Percentiles rank a stretch among this genome's conserved stretches.
Evolutionary conservation across 23 red algal species (phyloP).

Genomic region (Gracilaria vermiculophylla): DNA sequence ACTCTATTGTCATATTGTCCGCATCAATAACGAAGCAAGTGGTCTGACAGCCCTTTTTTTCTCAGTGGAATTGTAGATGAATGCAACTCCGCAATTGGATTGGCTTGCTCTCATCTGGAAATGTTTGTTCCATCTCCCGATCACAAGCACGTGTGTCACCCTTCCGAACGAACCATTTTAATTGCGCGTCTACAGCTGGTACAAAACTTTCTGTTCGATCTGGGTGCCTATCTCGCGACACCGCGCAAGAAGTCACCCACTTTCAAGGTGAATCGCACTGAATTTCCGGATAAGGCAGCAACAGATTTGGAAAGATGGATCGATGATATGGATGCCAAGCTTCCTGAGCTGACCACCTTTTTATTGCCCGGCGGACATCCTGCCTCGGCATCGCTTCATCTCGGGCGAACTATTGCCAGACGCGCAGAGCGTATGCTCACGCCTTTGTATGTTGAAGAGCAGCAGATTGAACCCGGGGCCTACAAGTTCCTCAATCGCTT

Average conservation of each 20-base stretch:
- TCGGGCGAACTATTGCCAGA: constrained; percentile 75
- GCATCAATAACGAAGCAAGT: not conserved
- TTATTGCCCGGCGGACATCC: constrained; percentile 81
- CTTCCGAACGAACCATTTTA: not conserved
- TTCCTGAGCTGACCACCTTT: constrained; percentile 80
- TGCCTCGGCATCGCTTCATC: constrained; percentile 70
- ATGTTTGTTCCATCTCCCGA: not conserved
- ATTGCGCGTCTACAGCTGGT: constrained; percentile 35
- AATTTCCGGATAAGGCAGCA: constrained; percentile 36
- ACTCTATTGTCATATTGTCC: not conserved
- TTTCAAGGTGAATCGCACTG: constrained; percentile 35
- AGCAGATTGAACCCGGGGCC: constrained; percentile 44
- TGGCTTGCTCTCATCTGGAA: constrained; percentile 52
- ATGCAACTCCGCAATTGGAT: constrained; percentile 75
- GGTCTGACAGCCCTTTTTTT: not conserved
- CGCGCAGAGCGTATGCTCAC: constrained; percentile 72
- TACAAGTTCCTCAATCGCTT: constrained; percentile 80
- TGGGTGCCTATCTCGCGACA: constrained; percentile 82
- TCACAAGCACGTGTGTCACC: not conserved
- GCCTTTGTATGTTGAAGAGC: constrained; percentile 25
- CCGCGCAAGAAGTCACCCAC: constrained; percentile 54
- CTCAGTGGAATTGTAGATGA: constrained; percentile 78
- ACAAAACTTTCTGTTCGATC: constrained; percentile 78
- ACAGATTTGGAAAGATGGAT: constrained; percentile 79
- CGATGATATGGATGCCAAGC: constrained; percentile 66